These are phyloP conservation scores for Cystobasidiaceae sp. DNA, from an alignment of 1,284 basidiomycete genomes.

Conservation along the genomic window DNA sequence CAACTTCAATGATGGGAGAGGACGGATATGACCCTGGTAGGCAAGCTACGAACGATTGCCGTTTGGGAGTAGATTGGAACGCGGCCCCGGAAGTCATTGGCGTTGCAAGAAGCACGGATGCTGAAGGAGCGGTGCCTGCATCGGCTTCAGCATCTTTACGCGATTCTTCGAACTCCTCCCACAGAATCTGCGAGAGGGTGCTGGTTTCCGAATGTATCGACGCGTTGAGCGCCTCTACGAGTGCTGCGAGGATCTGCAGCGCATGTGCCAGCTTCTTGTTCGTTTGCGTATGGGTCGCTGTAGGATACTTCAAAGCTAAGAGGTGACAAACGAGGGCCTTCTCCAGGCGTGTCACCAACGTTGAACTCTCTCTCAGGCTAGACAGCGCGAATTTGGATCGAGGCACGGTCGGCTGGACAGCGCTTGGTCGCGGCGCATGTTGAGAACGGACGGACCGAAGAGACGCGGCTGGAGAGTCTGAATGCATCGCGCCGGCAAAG, in stretches of 20 bases:
- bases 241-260: background rate
- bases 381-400: conserved; percentile 1
- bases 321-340: conserved; percentile 3
- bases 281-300: background rate
- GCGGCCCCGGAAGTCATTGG: background rate
- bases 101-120: conserved; percentile 1
- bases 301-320: background rate
- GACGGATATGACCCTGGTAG: conserved; percentile 24
- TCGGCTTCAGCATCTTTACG: background rate
- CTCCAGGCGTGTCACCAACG: background rate
- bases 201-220: background rate
- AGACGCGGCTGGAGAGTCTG: conserved; percentile 2
- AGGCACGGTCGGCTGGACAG: background rate
- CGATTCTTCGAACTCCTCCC: conserved; percentile 14
- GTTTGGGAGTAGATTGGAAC: background rate
- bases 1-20: conserved; percentile 18
- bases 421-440: background rate
- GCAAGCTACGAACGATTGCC: conserved; percentile 3
- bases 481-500: background rate
- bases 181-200: background rate
- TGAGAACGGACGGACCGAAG: background rate
- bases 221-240: background rate
- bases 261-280: background rate
- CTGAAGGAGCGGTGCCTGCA: background rate
- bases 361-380: background rate